Evolutionary conservation across 1,284 basidiomycete species (phyloP).

Genomic region (Puccinia sorghi): DNA sequence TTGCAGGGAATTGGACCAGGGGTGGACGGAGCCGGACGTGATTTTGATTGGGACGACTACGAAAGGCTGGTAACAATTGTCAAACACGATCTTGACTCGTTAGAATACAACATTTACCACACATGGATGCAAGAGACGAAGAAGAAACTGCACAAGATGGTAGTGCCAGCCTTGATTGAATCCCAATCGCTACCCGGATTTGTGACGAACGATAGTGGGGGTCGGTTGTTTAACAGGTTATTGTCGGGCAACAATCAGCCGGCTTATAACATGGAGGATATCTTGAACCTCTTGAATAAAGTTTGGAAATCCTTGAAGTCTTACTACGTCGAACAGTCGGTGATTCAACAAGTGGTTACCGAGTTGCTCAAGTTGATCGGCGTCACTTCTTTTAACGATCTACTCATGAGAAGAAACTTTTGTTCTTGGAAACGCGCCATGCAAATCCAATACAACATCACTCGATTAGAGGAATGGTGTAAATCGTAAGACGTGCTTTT

Average conservation of each 20-base stretch:
- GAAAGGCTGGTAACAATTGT: constrained; percentile 94
- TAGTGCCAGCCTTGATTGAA: constrained; percentile 95
- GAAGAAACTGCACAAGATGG: constrained; percentile 95
- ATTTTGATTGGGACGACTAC: constrained; percentile 97
- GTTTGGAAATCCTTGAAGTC: constrained; percentile 98
- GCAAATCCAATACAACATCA: constrained; percentile 99
- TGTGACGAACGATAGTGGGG: constrained; percentile 85
- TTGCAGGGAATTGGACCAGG: constrained; percentile 96
- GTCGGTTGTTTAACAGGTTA: constrained; percentile 88
- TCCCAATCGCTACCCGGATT: constrained; percentile 97
- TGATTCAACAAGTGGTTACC: constrained; percentile 94
- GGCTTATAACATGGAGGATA: constrained; percentile 98
- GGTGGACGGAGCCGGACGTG: constrained; percentile 77
- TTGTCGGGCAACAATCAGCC: constrained; percentile 77
- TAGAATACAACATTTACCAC: constrained; percentile 99
- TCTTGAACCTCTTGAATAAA: constrained; percentile 93
- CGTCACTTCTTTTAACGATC: constrained; percentile 96
- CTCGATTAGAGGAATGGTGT: constrained; percentile 82
- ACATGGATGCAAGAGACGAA: constrained; percentile 99
- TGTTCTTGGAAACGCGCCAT: constrained; percentile 99
- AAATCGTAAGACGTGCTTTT: constrained; percentile 58
- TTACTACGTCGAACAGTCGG: constrained; percentile 97
- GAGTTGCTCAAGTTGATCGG: constrained; percentile 96
- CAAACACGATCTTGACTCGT: constrained; percentile 95
- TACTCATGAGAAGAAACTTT: constrained; percentile 98